Evolutionary conservation across 2,329 filamentous ascomycete genomes (phyloP).

Genomic region (Colletotrichum abscissum): DNA sequence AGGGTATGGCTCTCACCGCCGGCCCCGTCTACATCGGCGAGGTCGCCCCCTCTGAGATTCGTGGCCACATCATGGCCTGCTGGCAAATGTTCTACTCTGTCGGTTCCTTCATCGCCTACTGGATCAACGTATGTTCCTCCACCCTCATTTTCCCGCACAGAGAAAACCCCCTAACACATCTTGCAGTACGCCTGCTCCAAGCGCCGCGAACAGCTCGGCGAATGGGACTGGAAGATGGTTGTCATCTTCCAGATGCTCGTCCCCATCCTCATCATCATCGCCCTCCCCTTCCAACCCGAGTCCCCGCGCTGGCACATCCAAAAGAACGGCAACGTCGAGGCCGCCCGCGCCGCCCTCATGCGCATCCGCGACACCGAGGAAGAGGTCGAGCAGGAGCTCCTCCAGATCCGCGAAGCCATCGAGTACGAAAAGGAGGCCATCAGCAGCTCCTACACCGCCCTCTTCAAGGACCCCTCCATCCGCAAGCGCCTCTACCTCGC

Average conservation of each 20-base stretch:
- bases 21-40: slow-evolving; percentile 36
- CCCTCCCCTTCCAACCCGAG: slow-evolving; percentile 75
- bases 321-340: slow-evolving; percentile 67
- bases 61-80: slow-evolving; percentile 74
- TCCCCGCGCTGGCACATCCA: slow-evolving; percentile 77
- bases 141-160: no score
- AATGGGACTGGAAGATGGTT: slow-evolving; percentile 81
- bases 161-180: no score
- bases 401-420: slow-evolving; percentile 74
- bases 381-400: slow-evolving; percentile 74
- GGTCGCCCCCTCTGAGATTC: slow-evolving; percentile 40
- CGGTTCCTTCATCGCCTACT: slow-evolving; percentile 62
- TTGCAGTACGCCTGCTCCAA: slow-evolving; percentile 61
- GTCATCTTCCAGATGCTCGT: slow-evolving; percentile 80
- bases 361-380: slow-evolving; percentile 72
- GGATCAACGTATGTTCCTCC: slow-evolving; percentile 58
- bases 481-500: slow-evolving; percentile 75
- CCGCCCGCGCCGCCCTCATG: slow-evolving; percentile 67
- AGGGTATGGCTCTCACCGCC: slow-evolving; percentile 66
- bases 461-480: slow-evolving; percentile 77
- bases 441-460: slow-evolving; percentile 68
- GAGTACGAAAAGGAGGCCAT: slow-evolving; percentile 79
- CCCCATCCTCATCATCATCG: slow-evolving; percentile 68
- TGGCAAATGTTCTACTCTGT: slow-evolving; percentile 76
- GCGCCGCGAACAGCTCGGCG: slow-evolving; percentile 65